Evolutionary conservation across 257 asterid genomes (phyloP), one percentile per base, ranked within the genome.

Genomic region (Penstemon davidsonii): DNA sequence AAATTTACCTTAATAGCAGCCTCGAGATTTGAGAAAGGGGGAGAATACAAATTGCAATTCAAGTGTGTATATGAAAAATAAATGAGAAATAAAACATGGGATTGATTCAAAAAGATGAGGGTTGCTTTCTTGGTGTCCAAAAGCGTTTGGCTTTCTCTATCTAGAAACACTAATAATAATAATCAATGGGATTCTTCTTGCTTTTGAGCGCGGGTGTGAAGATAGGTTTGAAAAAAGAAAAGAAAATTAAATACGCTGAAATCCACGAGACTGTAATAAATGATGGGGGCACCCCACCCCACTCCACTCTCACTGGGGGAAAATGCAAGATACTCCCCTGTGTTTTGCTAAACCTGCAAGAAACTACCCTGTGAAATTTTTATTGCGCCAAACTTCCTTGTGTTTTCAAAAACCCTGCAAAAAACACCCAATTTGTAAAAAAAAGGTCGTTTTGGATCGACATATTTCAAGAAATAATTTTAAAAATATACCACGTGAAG

Each of bases 181-280:
- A 76, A 86, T 81, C 90, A 88, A 89, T 87, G 87, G 96, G 81
- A 80, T 78, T 25, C 33, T 25, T 25, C 76, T 65, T 80, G 95
- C 86, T 84, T 85, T 83, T 74, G 81, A 73, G 95, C 88, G 92
- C 92, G 97, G 95, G 89, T 60, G 63, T 76, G 89, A 67, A 76
- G 82, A 75, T 42, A 68, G 46, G 88, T 84, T 89, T 90, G 90
- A 84, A 88, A 72, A 68, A 55, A 44, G 4, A 38, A 65, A 52
- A 2, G 5, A 36, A 52, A 40, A n/a, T 64, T 63, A 45, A 75
- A 1, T 84, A 88, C 95, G 85, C 97, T 93, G 95, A 93, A 93
- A 76, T 81, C 94, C 95, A 92, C 83, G 96, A 87, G 91, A 84
- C 68, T 69, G 51, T 86, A 76, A 82, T 86, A 60, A 88, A 75